Evolutionary conservation across 306 rosid species (phyloP), one percentile per base, ranked within the genome.

Genomic region (Gastrolobium villosum): DNA sequence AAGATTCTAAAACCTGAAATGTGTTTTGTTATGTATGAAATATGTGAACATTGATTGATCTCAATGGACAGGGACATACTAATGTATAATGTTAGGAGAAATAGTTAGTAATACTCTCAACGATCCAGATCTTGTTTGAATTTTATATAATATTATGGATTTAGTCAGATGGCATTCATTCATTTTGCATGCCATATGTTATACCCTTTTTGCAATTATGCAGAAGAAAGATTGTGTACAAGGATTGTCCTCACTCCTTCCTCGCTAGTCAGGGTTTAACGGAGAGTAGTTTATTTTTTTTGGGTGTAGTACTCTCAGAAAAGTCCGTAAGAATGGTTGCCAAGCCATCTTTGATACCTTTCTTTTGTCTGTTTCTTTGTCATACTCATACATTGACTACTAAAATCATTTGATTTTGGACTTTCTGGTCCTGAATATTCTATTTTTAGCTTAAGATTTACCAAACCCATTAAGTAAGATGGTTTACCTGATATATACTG

Each of bases 401-500:
- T 34, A 20, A 15, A 67, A 55, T 55, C 7, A 52, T 56, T 69
- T 67, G 69, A 6, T 43, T 31, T 37, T 78, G 70, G 66, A 45
- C 50, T 56, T 34, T 68, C 36, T 65, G 34, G 31, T 39, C 32
- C 4, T 55, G 7, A 13, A 15, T 35, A 20, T 59, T 28, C n/a
- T 60, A 37, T 13, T 60, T n/a, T 37, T 61, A 48, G 9, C 3
- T 32, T 8, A 30, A 31, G 4, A 61, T 68, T 71, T n/a, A 31
- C 65, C 44, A 39, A 65, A 32, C 14, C 28, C 7, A 13, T n/a
- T 61, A 49, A 20, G 41, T n/a, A 76, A 61, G 67, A 67, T 20
- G 61, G 45, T 82, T 57, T 59, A 32, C 56, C 85, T 83, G 48
- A 73, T 70, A 15, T 66, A 31, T 34, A 65, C 79, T 84, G 67